Evolutionary conservation across 768 basidiomycete species (phyloP).

Genomic region (Mycena floridula): DNA sequence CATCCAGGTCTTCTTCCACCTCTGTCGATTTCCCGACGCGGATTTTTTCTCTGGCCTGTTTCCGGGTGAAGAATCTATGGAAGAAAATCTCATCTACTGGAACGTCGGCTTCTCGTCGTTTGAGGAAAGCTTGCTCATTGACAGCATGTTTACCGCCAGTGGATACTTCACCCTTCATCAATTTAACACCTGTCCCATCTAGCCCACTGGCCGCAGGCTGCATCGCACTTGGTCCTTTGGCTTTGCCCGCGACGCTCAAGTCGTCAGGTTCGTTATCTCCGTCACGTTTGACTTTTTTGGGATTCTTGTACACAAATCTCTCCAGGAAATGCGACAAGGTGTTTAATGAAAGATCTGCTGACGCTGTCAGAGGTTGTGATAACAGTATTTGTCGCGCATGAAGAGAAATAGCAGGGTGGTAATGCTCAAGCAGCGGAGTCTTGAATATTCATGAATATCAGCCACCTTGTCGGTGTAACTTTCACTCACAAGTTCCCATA

Average conservation of each 20-base stretch:
- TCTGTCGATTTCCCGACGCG: slow-evolving; percentile 27
- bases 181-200: slow-evolving; percentile 65
- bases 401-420: slow-evolving; percentile 85
- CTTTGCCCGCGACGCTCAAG: slow-evolving; percentile 22
- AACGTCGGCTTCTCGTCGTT: slow-evolving; percentile 59
- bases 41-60: slow-evolving; percentile 48
- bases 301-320: slow-evolving; percentile 95
- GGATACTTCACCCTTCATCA: slow-evolving; percentile 53
- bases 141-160: slow-evolving; percentile 38
- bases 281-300: slow-evolving; percentile 54
- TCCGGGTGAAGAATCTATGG: slow-evolving; percentile 80
- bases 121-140: slow-evolving; percentile 75
- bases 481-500: slow-evolving; percentile 89
- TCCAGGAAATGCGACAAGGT: slow-evolving; percentile 95
- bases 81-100: slow-evolving; percentile 95
- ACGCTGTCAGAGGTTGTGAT: slow-evolving; percentile 69
- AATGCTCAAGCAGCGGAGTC: slow-evolving; percentile 79
- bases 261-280: slow-evolving; percentile 24
- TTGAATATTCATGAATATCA: too few species aligned
- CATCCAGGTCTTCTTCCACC: slow-evolving; percentile 29
- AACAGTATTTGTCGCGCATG: slow-evolving; percentile 79
- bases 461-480: too few species aligned
- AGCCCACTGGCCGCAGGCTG: slow-evolving; percentile 75
- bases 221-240: slow-evolving; percentile 88
- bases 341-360: slow-evolving; percentile 85